Base-by-base conservation (phyloP, 495 filamentous ascomycete genomes). In the Penicillium mononematosum region DNA sequence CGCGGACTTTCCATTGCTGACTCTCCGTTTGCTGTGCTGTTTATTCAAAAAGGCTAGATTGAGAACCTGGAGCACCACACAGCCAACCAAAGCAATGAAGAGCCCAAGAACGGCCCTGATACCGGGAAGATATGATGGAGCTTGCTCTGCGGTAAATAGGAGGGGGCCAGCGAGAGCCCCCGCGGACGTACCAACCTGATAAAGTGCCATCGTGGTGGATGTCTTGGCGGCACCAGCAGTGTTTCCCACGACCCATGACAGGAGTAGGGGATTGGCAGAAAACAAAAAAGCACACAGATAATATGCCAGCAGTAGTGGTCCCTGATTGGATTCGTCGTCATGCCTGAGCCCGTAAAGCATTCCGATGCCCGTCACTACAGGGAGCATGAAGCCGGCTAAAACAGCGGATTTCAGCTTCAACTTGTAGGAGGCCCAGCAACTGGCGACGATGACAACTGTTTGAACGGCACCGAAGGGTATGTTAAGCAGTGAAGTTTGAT, bases 41-140 rank as follows among this genome's bases (percentile, higher is more conserved):
- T 5, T 22, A 12, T 45, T 45, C 24, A 45, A 45, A 2, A 25
- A 45, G 8, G 43, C 43, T 4, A 45, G 24, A 5, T 16, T 45
- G 4, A 45, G 16, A 14, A 29, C 9, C 8, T 45, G 44, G 27
- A 45, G 5, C 14, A 7, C 24, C 4, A 45, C 19, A 24, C 44
- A 45, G 22, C 44, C 44, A 27, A 45, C 16, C 44, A 45, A 45
- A 14, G 44, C 44, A 16, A 45, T 29, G 12, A 45, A 45, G 11
- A 45, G 22, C 1, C 44, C 44, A 2, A 45, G 44, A 4, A 24
- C 25, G 7, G 44, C 44, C 11, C 44, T 11, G 0, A 9, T 45
- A 27, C 44, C 44, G 4, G 24, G 44, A 16, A 45, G 44, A n/a
- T 45, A 45, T 16, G 8, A 6, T 1, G 44, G 44, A 10, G 44